Conservation (phyloP, 306 rosid genomes). For the Arachis hypogaea region DNA sequence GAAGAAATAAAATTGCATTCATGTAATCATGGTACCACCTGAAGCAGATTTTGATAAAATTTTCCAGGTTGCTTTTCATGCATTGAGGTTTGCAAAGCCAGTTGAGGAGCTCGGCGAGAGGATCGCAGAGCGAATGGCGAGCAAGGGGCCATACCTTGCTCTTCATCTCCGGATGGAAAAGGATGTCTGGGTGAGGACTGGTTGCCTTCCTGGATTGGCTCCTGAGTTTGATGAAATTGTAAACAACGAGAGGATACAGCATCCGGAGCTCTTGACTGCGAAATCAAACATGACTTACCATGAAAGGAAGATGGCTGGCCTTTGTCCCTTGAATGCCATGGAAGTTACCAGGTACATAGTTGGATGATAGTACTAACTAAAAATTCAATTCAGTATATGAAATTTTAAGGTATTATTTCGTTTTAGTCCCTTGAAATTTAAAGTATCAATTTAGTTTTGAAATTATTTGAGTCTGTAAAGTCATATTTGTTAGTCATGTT, state of each 20-base stretch:
- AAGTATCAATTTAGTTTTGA: neutral
- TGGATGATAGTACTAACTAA: too few relatives aligned
- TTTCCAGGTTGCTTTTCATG: constrained; percentile 91
- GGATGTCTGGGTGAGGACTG: constrained; percentile 99
- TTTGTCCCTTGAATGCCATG: constrained; percentile 85
- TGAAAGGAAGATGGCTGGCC: constrained; percentile 90
- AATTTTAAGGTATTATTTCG: too few relatives aligned
- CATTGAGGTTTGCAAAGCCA: constrained; percentile 86
- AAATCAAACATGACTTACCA: constrained; percentile 90
- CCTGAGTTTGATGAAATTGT: constrained; percentile 71
- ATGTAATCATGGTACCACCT: neutral
- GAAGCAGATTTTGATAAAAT: constrained; percentile 33
- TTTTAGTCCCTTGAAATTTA: too few relatives aligned
- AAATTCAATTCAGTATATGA: too few relatives aligned
- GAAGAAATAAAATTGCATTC: too few relatives aligned
- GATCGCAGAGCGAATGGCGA: constrained; percentile 77
- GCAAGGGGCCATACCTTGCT: constrained; percentile 92
- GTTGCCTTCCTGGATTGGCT: constrained; percentile 90
- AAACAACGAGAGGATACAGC: constrained; percentile 66
- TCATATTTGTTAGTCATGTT: too few relatives aligned
- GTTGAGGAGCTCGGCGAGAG: constrained; percentile 77
- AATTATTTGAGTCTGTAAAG: neutral
- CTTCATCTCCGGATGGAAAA: constrained; percentile 96
- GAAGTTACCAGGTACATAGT: constrained; percentile 73
- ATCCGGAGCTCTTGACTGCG: constrained; percentile 89